Percentiles rank a stretch among this genome's conserved stretches.
Conservation (phyloP, 139 green algal genomes). For the Ostreobium quekettii region DNA sequence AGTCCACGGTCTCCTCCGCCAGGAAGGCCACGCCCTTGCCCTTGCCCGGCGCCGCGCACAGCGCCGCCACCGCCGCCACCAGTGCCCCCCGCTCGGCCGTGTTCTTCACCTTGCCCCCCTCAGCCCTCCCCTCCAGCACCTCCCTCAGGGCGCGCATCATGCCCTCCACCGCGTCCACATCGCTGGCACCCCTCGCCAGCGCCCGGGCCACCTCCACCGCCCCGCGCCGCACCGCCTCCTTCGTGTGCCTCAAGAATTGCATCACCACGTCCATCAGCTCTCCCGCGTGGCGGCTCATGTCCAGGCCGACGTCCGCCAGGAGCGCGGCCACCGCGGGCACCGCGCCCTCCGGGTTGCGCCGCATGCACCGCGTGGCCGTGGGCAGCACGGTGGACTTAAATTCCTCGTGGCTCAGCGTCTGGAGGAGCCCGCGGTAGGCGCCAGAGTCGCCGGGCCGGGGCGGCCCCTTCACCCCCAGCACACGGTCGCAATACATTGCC, state of each 20-base stretch:
- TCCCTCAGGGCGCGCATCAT: constrained; percentile 24
- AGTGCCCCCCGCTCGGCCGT: constrained; percentile 47
- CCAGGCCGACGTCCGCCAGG: constrained; percentile 30
- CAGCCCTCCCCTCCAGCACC: constrained; percentile 49
- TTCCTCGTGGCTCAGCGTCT: constrained; percentile 29
- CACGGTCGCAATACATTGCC: constrained; percentile 13
- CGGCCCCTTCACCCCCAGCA: constrained; percentile 30
- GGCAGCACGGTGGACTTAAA: constrained; percentile 49
- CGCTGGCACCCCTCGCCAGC: constrained; percentile 29
- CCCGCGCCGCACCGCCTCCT: constrained; percentile 36
- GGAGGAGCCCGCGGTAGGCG: constrained; percentile 42
- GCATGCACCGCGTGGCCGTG: constrained; percentile 40
- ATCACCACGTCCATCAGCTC: constrained; percentile 51
- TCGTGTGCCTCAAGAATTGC: constrained; percentile 49
- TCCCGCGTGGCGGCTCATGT: constrained; percentile 31
- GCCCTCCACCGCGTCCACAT: constrained; percentile 25
- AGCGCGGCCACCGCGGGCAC: constrained; percentile 33
- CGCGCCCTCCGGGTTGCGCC: constrained; percentile 59
- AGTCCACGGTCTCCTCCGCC: neutral
- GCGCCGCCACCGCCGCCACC: constrained; percentile 27
- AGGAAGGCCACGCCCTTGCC: neutral
- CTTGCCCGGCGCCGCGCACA: constrained; percentile 23
- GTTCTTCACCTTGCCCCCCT: constrained; percentile 60
- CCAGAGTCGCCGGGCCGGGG: constrained; percentile 12
- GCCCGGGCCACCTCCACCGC: constrained; percentile 32